Base-by-base conservation (phyloP, 495 filamentous ascomycete genomes). In the Tuber melanosporum region DNA sequence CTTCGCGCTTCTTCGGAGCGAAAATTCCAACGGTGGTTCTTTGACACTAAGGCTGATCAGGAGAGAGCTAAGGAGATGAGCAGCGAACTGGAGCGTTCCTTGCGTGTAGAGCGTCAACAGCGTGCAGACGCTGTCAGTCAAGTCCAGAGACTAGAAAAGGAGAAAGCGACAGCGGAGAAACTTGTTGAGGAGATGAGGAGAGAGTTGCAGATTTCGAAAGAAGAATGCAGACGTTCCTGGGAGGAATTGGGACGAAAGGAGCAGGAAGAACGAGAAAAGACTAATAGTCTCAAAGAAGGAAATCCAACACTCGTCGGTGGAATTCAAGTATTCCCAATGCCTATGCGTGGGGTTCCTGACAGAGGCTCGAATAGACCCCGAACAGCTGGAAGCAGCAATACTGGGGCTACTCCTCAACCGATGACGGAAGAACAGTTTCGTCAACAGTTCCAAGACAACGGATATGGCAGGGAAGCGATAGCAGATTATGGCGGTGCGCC, bases 1-100 rank as follows among this genome's bases (percentile, higher is more conserved):
- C 87, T 99, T 20, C 93, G 95, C 36, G 95, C 96, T 32, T 96
- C 93, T 36, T 97, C 94, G 2, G 96, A 98, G 84, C 89, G 96
- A 49, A 98, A 98, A 83, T 99, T 99, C 83, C 96, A 98, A 84
- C 91, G 96, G 62, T 99, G 95, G 95, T 98, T 98, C 85, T 96
- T 97, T 83, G 95, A 99, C 80, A 97, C 93, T 3, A 90, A 94
- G 70, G 88, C 90, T 57, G 94, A 98, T 75, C 89, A 96, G 80
- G 95, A 99, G 86, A 91, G 92, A 19, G 86, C 90, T 57, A 91
- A 92, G 77, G 95, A 98, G 83, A 87, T 92, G n/a, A 92, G 93
- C 74, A 93, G 88, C n/a, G 90, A 93, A 80, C 86, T 95, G 32
- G 91, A 97, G 82, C 86, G 88, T 41, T 89, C 90, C 42, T 85